Percentiles rank a stretch among this genome's conserved stretches.
Conservation (phyloP, 306 rosid species). For the Cucumis melo region DNA sequence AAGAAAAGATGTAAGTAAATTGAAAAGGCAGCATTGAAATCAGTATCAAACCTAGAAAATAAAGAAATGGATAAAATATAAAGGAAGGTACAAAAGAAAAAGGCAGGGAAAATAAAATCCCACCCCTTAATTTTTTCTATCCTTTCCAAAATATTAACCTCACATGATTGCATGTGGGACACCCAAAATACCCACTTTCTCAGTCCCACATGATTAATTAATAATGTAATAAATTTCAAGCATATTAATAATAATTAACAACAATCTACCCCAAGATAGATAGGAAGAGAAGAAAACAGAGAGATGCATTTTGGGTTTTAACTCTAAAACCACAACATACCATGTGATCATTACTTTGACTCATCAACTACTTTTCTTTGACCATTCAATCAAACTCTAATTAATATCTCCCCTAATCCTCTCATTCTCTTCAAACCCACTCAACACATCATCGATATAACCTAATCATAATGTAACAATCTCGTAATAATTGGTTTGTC, state of each 20-base stretch:
- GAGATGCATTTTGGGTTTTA: not conserved
- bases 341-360: conserved; percentile 59
- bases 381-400: conserved; percentile 15
- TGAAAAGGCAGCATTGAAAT: not conserved
- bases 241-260: not conserved
- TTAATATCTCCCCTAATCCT: not conserved
- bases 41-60: not conserved
- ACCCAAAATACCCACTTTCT: conserved; percentile 16
- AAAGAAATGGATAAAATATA: not conserved
- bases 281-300: not conserved
- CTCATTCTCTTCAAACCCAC: not conserved
- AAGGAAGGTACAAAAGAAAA: not conserved
- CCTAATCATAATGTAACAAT: too few species aligned
- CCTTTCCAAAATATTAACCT: conserved; percentile 7
- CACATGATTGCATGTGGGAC: conserved; percentile 67
- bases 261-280: not conserved
- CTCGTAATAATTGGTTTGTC: too few species aligned
- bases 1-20: not conserved
- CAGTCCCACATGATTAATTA: conserved; percentile 35
- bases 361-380: conserved; percentile 31
- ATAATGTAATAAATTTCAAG: not conserved
- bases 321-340: conserved; percentile 23
- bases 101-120: not conserved
- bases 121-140: not conserved
- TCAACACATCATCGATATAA: not conserved